phyloP scores from a whole-genome alignment of 2,329 filamentous ascomycete species.

The Nakataea oryzae region DNA sequence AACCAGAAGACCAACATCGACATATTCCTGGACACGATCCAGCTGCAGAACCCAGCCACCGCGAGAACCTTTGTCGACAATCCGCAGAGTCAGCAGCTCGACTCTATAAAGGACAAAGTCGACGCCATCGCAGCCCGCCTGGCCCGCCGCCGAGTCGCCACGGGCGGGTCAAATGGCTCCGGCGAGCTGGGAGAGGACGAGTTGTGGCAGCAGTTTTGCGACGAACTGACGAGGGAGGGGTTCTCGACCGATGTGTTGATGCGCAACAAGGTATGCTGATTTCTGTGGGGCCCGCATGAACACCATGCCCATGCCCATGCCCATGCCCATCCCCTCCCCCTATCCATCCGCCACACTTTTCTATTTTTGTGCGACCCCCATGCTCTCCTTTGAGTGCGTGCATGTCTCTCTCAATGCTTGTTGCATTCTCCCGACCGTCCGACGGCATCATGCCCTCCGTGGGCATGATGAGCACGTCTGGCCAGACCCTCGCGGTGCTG shows the following conservation, averaged over 20 bases:
- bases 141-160: constrained; percentile 19
- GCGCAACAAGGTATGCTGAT: constrained; percentile 41
- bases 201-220: constrained; percentile 47
- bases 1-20: constrained; percentile 47
- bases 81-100: constrained; percentile 24
- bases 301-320: background rate
- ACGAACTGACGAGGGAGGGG: constrained; percentile 47
- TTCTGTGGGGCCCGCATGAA: background rate
- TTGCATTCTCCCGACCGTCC: background rate
- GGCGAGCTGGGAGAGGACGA: constrained; percentile 26
- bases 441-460: background rate
- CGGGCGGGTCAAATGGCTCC: background rate
- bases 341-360: background rate
- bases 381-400: background rate
- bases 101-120: constrained; percentile 49
- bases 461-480: background rate
- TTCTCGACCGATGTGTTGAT: constrained; percentile 44
- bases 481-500: background rate
- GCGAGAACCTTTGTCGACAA: constrained; percentile 9
- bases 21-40: constrained; percentile 46
- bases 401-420: background rate
- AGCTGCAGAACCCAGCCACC: constrained; percentile 36
- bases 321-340: background rate
- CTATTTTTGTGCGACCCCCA: background rate
- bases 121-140: constrained; percentile 44